Percentiles rank a stretch among this genome's conserved stretches.
These are phyloP conservation scores for Pleoardoris graminearum DNA, from an alignment of 2,329 filamentous ascomycete genomes.

Conservation along the genomic window DNA sequence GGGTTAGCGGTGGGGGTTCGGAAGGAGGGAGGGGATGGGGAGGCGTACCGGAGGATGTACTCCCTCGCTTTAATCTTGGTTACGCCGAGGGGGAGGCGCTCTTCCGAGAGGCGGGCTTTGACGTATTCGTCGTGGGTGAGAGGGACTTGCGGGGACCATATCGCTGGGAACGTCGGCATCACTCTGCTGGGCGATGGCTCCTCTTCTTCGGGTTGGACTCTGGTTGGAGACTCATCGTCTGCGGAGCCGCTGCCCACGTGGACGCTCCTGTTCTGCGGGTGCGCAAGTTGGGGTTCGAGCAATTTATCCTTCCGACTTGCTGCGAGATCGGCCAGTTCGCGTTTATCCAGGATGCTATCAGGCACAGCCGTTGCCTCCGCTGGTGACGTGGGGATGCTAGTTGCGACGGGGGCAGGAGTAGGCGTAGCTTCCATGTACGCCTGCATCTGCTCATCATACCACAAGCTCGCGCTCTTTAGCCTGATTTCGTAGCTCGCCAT, in stretches of 20 bases:
- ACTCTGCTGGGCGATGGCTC: slow-evolving; percentile 20
- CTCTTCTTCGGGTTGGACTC: slow-evolving; percentile 20
- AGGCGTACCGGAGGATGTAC: slow-evolving; percentile 62
- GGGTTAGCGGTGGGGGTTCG: slow-evolving; percentile 8
- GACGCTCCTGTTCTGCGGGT: slow-evolving; percentile 11
- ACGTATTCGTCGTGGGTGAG: slow-evolving; percentile 43
- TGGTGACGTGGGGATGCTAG: slow-evolving; percentile 11
- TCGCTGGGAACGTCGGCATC: slow-evolving; percentile 32
- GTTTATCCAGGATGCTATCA: slow-evolving; percentile 29
- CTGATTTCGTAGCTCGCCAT: slow-evolving; percentile 44
- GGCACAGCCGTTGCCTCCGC: slow-evolving; percentile 21
- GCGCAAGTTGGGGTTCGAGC: not conserved
- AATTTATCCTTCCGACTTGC: slow-evolving; percentile 15
- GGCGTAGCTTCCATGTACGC: slow-evolving; percentile 22
- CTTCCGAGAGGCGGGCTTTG: slow-evolving; percentile 45
- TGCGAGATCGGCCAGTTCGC: slow-evolving; percentile 31
- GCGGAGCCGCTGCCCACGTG: slow-evolving; percentile 25
- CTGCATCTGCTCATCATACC: slow-evolving; percentile 33
- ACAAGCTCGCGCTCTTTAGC: slow-evolving; percentile 36
- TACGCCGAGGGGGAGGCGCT: slow-evolving; percentile 59
- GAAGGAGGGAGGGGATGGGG: not conserved
- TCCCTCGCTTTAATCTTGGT: slow-evolving; percentile 58
- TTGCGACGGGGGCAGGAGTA: slow-evolving; percentile 17
- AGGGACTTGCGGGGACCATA: slow-evolving; percentile 37
- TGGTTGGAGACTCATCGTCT: slow-evolving; percentile 30